Conservation (phyloP, 116 monocot genomes). For the Cymodocea nodosa region DNA sequence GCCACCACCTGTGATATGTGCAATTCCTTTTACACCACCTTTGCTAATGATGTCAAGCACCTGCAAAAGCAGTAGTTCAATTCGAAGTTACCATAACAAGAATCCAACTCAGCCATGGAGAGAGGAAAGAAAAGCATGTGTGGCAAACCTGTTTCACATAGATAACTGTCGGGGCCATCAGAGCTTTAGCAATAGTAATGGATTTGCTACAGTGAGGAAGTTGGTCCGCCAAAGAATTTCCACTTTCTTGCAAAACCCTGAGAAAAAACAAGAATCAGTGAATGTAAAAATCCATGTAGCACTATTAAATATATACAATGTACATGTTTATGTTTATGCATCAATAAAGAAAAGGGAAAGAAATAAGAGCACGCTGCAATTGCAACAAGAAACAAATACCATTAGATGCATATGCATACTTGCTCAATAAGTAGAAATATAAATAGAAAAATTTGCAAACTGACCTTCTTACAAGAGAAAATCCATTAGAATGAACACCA, state of each 20-base stretch:
- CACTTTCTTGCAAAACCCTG: conserved; percentile 56
- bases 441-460: background rate
- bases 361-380: too few species aligned
- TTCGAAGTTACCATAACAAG: background rate
- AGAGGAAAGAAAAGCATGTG: background rate
- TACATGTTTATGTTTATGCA: too few species aligned
- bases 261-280: background rate
- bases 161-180: conserved; percentile 88
- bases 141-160: conserved; percentile 77
- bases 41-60: conserved; percentile 74
- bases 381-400: too few species aligned
- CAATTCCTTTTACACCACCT: conserved; percentile 94
- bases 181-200: conserved; percentile 59
- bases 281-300: background rate
- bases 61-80: conserved; percentile 17
- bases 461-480: conserved; percentile 61
- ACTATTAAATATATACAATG: too few species aligned
- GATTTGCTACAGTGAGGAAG: conserved; percentile 39
- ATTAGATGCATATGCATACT: background rate
- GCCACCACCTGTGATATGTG: conserved; percentile 95
- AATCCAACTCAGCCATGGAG: background rate
- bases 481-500: conserved; percentile 97
- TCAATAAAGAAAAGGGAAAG: too few species aligned
- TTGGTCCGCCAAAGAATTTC: conserved; percentile 50
- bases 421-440: background rate